Evolutionary conservation across 441 rosid genomes (phyloP).

Genomic region (Arabidopsis lyrata): DNA sequence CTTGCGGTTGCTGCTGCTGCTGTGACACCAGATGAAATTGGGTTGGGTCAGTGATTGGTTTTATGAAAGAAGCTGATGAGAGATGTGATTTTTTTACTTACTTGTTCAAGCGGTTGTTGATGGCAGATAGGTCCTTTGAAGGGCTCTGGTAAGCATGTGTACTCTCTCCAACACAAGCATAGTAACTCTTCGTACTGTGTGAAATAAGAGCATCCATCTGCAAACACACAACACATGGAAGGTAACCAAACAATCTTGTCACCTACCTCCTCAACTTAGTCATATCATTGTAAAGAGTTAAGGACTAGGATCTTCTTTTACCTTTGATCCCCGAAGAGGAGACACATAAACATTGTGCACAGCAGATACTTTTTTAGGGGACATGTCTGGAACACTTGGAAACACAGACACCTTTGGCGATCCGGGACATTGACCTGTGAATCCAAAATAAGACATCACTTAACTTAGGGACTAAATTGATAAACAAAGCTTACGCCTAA

Average conservation of each 20-base stretch:
- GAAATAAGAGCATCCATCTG: conserved; percentile 96
- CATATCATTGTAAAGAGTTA: conserved; percentile 3
- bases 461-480: conserved; percentile 21
- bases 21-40: conserved; percentile 18
- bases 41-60: background rate
- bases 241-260: conserved; percentile 15
- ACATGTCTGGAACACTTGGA: conserved; percentile 97
- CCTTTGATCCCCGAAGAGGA: conserved; percentile 95
- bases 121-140: conserved; percentile 89
- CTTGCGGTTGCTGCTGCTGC: conserved; percentile 67
- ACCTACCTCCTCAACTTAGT: conserved; percentile 7
- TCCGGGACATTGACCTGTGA: conserved; percentile 82
- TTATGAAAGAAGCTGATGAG: conserved; percentile 7
- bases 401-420: conserved; percentile 88
- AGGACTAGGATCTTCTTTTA: conserved; percentile 43
- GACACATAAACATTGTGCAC: conserved; percentile 93
- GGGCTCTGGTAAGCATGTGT: conserved; percentile 98
- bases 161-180: conserved; percentile 99
- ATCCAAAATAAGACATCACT: conserved; percentile 37
- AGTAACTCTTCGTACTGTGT: conserved; percentile 84
- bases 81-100: conserved; percentile 41
- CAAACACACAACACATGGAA: conserved; percentile 23
- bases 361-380: conserved; percentile 95
- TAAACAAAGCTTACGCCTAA: conserved; percentile 18
- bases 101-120: conserved; percentile 88